Evolutionary conservation across 2,329 filamentous ascomycete genomes (phyloP).

Genomic region (Cladosporium austrohemisphaericum): DNA sequence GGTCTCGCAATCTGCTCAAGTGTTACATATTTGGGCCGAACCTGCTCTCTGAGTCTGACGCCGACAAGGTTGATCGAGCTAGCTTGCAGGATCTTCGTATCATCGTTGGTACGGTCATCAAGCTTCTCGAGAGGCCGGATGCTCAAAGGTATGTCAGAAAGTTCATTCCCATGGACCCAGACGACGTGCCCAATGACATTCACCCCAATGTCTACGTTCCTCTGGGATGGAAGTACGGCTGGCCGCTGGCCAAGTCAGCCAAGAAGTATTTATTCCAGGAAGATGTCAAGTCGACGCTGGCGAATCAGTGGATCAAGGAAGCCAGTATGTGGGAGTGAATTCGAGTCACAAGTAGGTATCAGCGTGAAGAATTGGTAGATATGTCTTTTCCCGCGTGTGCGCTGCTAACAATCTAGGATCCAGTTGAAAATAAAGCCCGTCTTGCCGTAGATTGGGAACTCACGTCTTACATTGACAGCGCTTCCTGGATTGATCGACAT

Average conservation of each 20-base stretch:
- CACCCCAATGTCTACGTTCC: neutral
- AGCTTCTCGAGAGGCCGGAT: neutral
- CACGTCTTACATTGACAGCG: too few relatives aligned
- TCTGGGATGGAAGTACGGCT: neutral
- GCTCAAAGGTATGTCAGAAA: neutral
- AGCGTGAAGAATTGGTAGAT: too few relatives aligned
- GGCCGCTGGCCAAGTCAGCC: neutral
- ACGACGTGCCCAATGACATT: too few relatives aligned
- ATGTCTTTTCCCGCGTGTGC: too few relatives aligned
- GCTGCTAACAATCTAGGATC: too few relatives aligned
- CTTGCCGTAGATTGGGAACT: too few relatives aligned
- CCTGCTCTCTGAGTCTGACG: too few relatives aligned
- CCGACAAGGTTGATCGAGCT: too few relatives aligned
- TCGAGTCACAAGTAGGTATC: too few relatives aligned
- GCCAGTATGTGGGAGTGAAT: neutral
- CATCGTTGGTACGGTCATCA: neutral
- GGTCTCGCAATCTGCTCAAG: neutral
- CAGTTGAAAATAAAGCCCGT: too few relatives aligned
- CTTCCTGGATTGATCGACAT: too few relatives aligned
- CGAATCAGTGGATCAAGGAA: neutral
- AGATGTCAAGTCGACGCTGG: neutral
- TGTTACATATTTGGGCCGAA: neutral
- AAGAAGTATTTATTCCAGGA: neutral
- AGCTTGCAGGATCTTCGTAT: neutral
- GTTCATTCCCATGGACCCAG: neutral